Percentiles rank a stretch among this genome's conserved stretches.
Conservation (phyloP, 2,329 filamentous ascomycete genomes). For the Microdochium trichocladiopsis region DNA sequence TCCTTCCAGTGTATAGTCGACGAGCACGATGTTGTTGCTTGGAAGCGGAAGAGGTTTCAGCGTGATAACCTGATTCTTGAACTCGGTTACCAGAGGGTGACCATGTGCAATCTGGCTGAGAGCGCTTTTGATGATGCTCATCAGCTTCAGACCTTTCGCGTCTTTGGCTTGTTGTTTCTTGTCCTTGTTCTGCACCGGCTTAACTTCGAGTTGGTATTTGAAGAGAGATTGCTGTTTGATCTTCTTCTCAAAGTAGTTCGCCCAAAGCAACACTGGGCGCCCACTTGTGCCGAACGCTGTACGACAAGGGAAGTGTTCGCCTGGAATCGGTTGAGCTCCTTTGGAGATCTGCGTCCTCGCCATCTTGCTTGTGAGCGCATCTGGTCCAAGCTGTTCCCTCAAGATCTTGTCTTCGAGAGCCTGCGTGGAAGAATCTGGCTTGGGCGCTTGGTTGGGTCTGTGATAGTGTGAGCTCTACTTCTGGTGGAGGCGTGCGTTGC, state of each 20-base stretch:
- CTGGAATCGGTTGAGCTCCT: conserved; percentile 1
- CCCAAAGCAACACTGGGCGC: conserved; percentile 35
- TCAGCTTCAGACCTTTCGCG: conserved; percentile 32
- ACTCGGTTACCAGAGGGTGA: conserved; percentile 37
- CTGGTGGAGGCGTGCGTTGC: background rate
- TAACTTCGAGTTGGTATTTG: conserved; percentile 31
- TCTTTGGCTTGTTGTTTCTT: conserved; percentile 1
- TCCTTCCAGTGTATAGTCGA: conserved; percentile 27
- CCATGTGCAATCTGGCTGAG: conserved; percentile 24
- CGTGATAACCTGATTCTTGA: conserved; percentile 40
- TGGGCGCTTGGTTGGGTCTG: too few relatives aligned
- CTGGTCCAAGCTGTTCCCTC: too few relatives aligned
- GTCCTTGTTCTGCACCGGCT: conserved; percentile 3
- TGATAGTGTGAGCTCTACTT: too few relatives aligned
- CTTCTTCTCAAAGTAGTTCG: conserved; percentile 45
- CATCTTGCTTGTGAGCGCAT: conserved; percentile 28
- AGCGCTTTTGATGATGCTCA: conserved; percentile 29
- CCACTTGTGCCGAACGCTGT: conserved; percentile 42
- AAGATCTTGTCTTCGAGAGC: too few relatives aligned
- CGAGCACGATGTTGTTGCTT: conserved; percentile 19
- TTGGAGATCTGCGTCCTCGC: conserved; percentile 19
- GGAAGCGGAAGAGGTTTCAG: conserved; percentile 28
- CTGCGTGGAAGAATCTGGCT: conserved; percentile 33
- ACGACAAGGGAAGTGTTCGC: conserved; percentile 33
- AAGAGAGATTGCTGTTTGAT: conserved; percentile 27